phyloP scores from a whole-genome alignment of 108 stramenopile species.

The Phaeodactylum tricornutum region DNA sequence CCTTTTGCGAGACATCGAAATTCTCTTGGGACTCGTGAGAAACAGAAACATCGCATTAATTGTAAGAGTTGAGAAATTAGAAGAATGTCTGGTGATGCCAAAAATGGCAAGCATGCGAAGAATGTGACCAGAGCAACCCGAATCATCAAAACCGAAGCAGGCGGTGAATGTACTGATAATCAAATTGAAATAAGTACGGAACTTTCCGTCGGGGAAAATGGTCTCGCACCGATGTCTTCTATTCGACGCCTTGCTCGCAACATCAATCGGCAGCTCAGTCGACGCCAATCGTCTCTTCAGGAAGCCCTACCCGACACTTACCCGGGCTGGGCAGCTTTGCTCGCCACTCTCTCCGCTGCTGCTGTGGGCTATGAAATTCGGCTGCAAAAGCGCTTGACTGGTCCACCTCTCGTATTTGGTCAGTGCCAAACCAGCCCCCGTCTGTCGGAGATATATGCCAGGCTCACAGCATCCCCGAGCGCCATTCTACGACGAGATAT shows the following conservation, averaged over 20 bases:
- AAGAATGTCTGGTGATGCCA: too few relatives aligned
- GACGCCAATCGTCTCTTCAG: constrained; percentile 26
- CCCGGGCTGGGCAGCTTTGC: constrained; percentile 46
- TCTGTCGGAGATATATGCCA: constrained; percentile 11
- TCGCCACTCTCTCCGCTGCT: constrained; percentile 25
- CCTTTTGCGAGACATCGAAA: too few relatives aligned
- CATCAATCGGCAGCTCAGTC: constrained; percentile 15
- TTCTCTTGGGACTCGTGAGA: too few relatives aligned
- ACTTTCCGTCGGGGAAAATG: too few relatives aligned
- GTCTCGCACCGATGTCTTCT: background rate
- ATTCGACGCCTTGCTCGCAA: constrained; percentile 24
- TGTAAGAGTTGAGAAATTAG: too few relatives aligned
- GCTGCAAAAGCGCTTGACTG: constrained; percentile 5
- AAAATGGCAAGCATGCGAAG: too few relatives aligned
- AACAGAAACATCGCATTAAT: too few relatives aligned
- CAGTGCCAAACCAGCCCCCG: constrained; percentile 15
- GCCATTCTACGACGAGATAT: constrained; percentile 50
- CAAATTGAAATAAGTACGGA: too few relatives aligned
- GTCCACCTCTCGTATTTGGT: constrained; percentile 28
- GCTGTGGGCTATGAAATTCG: constrained; percentile 24
- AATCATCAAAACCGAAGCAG: background rate
- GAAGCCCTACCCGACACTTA: constrained; percentile 57
- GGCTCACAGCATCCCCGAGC: constrained; percentile 19
- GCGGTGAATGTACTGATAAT: too few relatives aligned
- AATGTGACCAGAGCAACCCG: too few relatives aligned